Percentiles rank a stretch among this genome's conserved stretches.
phyloP scores from a whole-genome alignment of 768 basidiomycete genomes.

The Tubosaeta brunneosetosa region DNA sequence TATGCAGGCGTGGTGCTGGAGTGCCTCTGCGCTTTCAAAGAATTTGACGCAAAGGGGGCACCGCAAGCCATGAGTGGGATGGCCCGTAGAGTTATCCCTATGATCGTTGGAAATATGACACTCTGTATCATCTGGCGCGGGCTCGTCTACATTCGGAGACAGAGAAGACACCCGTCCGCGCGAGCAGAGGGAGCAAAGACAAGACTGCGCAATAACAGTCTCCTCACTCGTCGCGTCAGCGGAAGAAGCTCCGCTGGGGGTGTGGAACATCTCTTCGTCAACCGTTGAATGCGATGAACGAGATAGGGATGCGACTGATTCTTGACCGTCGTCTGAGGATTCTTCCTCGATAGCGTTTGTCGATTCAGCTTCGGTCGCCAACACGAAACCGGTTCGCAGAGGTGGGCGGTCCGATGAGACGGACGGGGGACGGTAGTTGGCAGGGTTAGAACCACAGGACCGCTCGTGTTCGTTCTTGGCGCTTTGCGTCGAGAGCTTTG shows the following conservation, averaged over 20 bases:
- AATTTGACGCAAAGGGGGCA: neutral
- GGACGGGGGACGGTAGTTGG: neutral
- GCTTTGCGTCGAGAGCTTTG: neutral
- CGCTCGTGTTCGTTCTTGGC: slow-evolving; percentile 4
- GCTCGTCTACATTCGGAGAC: neutral
- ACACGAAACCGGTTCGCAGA: neutral
- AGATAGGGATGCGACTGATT: neutral
- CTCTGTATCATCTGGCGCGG: neutral
- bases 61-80: neutral
- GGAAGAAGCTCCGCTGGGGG: neutral
- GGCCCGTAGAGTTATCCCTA: neutral
- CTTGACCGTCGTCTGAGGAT: neutral
- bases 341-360: neutral
- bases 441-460: slow-evolving; percentile 3
- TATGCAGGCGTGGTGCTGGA: slow-evolving; percentile 12
- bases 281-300: slow-evolving; percentile 3
- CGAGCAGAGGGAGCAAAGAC: neutral
- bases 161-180: neutral
- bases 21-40: neutral
- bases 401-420: neutral
- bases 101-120: neutral
- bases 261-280: slow-evolving; percentile 7
- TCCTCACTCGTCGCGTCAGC: neutral
- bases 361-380: neutral
- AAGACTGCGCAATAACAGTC: neutral